Evolutionary conservation across 2,329 filamentous ascomycete species (phyloP).

Genomic region (Coniochaeta hoffmannii): DNA sequence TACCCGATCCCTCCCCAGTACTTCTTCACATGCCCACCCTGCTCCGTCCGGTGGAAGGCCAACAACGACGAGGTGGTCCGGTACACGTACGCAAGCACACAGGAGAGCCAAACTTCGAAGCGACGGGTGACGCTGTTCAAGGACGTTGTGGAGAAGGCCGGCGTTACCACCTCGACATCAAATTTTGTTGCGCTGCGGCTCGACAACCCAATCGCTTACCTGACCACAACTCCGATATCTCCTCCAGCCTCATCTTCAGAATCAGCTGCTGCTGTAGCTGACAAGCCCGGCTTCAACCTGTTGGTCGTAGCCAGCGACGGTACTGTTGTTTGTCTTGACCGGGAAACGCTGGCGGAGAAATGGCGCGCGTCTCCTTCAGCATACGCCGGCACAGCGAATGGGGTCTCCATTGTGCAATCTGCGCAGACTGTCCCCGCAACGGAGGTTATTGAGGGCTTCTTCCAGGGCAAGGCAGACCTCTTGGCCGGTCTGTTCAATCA

Average conservation of each 20-base stretch:
- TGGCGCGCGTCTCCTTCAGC: conserved; percentile 36
- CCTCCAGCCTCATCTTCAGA: background rate
- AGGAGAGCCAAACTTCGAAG: conserved; percentile 29
- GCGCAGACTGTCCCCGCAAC: conserved; percentile 35
- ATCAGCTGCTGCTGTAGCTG: conserved; percentile 6
- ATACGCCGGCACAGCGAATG: conserved; percentile 7
- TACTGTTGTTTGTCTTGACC: conserved; percentile 52
- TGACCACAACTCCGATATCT: conserved; percentile 27
- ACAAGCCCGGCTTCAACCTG: conserved; percentile 31
- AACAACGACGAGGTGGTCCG: conserved; percentile 41
- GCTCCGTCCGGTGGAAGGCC: conserved; percentile 47
- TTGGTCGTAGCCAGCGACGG: conserved; percentile 54
- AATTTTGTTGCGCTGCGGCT: conserved; percentile 34
- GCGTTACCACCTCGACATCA: conserved; percentile 44
- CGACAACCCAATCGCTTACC: conserved; percentile 31
- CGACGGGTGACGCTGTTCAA: conserved; percentile 52
- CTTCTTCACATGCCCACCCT: conserved; percentile 54
- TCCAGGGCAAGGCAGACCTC: conserved; percentile 46
- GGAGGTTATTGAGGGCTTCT: conserved; percentile 46
- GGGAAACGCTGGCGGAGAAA: conserved; percentile 41
- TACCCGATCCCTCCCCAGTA: conserved; percentile 61
- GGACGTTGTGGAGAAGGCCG: conserved; percentile 43
- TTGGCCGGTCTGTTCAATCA: conserved; percentile 40
- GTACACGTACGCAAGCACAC: conserved; percentile 55
- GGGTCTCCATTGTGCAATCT: conserved; percentile 38